Conservation (phyloP, 352 stramenopile species). For the Pythium oligandrum region DNA sequence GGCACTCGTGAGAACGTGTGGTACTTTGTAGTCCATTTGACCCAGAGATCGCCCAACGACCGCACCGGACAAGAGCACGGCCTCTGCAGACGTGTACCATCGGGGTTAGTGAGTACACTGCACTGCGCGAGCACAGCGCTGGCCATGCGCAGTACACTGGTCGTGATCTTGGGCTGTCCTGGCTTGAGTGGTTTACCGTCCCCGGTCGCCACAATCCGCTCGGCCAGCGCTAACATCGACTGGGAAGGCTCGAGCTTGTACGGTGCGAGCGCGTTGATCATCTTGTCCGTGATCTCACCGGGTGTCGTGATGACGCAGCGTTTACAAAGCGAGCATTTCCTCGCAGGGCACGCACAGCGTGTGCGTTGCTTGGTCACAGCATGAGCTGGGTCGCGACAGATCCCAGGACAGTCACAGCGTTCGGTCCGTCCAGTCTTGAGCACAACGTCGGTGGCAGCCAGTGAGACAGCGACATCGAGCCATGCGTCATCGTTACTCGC, state of each 20-base stretch:
- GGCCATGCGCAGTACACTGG: slow-evolving; percentile 52
- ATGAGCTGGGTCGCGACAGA: slow-evolving; percentile 57
- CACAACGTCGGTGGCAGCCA: slow-evolving; percentile 73
- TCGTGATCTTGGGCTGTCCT: slow-evolving; percentile 44
- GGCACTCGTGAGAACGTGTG: slow-evolving; percentile 73
- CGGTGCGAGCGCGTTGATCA: slow-evolving; percentile 45
- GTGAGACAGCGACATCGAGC: slow-evolving; percentile 66
- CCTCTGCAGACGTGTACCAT: slow-evolving; percentile 59
- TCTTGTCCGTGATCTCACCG: slow-evolving; percentile 61
- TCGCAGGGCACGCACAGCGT: slow-evolving; percentile 70
- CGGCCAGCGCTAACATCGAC: slow-evolving; percentile 40
- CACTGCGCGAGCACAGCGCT: slow-evolving; percentile 62
- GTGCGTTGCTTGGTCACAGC: slow-evolving; percentile 70
- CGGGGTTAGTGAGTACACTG: slow-evolving; percentile 54
- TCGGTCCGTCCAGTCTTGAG: slow-evolving; percentile 71
- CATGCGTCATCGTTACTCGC: slow-evolving; percentile 52
- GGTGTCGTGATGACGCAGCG: slow-evolving; percentile 57
- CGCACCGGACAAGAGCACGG: slow-evolving; percentile 66
- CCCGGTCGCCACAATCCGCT: slow-evolving; percentile 36
- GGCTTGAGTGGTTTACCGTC: slow-evolving; percentile 40
- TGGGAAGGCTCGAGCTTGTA: slow-evolving; percentile 32
- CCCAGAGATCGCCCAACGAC: slow-evolving; percentile 77
- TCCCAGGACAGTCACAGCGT: slow-evolving; percentile 58
- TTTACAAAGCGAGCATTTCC: slow-evolving; percentile 74
- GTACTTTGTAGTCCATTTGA: slow-evolving; percentile 71